Base-by-base conservation (phyloP, 176 grass and related monocot genomes). In the Paspalum notatum region DNA sequence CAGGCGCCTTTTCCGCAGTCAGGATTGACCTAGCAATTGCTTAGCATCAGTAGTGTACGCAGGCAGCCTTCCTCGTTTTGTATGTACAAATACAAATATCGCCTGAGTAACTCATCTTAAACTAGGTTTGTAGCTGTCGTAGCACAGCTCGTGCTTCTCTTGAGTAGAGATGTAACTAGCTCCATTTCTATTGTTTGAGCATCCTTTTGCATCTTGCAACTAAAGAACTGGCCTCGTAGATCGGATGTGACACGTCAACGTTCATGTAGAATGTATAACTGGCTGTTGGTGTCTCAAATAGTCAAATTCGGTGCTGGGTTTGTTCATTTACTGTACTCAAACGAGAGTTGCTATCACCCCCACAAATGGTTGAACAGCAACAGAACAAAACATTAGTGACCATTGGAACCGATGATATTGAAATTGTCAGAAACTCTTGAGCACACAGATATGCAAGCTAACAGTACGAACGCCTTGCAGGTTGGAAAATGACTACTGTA, bases 1-100 rank as follows among this genome's bases (percentile, higher is more conserved):
- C 4, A 88, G 69, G 46, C 73, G 87, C 18, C 89, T 92, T 32
- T 97, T 97, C 71, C 57, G 61, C 60, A 3, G 62, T 55, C 58
- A 91, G 68, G 25, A 89, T 7, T 83, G 59, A 86, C 52, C 58
- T 60, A 32, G 56, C 46, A 32, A 50, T 37, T 48, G 20, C 26
- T 80, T 26, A 32, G 12, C 32, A 27, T 69, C 24, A 52, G 48
- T 12, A 49, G n/a, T 14, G 26, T 50, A 51, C 47, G 46, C 16
- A 50, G 9, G 47, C 48, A 15, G 8, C n/a, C 80, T 60, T 17
- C 68, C 1, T 45, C 20, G 18, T 69, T 62, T 8, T 72, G 59
- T 83, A 79, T 83, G 65, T 87, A 62, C 60, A 72, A 39, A 78
- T 72, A 62, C 16, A 25, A 26, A 5, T 46, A 20, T 63, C 3